These are phyloP conservation scores for Lentithecium fluviatile DNA, from an alignment of 495 filamentous ascomycete genomes.

Conservation along the genomic window DNA sequence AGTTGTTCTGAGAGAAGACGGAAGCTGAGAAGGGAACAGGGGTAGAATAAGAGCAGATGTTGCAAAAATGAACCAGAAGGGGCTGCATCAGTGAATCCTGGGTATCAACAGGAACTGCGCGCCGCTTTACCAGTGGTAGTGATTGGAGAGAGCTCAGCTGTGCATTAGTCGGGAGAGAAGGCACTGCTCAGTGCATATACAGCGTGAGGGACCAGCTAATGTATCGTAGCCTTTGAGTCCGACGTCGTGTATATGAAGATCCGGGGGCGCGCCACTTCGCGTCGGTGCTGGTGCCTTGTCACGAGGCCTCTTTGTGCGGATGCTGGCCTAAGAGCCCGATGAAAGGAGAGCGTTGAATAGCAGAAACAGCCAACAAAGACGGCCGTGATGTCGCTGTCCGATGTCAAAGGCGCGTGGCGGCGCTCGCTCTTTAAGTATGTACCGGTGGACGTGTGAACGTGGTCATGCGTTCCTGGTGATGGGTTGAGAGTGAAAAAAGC, in stretches of 20 bases:
- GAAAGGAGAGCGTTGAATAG: slow-evolving; percentile 11
- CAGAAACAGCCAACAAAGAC: slow-evolving; percentile 17
- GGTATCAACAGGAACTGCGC: slow-evolving; percentile 17
- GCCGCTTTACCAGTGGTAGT: neutral
- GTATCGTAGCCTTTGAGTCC: slow-evolving; percentile 17
- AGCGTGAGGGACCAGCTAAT: slow-evolving; percentile 13
- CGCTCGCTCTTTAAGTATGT: slow-evolving; percentile 30
- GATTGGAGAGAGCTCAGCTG: slow-evolving; percentile 8
- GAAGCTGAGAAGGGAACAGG: slow-evolving; percentile 42
- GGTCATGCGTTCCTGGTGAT: slow-evolving; percentile 31
- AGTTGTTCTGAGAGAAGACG: slow-evolving; percentile 42
- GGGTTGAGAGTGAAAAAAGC: slow-evolving; percentile 12
- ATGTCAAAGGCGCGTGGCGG: neutral
- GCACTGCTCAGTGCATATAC: slow-evolving; percentile 12
- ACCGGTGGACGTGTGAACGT: slow-evolving; percentile 3
- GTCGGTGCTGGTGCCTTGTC: slow-evolving; percentile 6
- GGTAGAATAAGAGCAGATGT: slow-evolving; percentile 41
- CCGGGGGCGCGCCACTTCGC: slow-evolving; percentile 6
- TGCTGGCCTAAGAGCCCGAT: slow-evolving; percentile 3
- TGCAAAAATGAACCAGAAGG: slow-evolving; percentile 44
- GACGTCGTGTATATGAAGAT: neutral
- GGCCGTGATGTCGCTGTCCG: neutral
- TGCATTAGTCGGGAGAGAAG: slow-evolving; percentile 22
- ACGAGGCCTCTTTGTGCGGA: slow-evolving; percentile 8
- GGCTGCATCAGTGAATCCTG: slow-evolving; percentile 34